Percentiles rank a stretch among this genome's conserved stretches.
These are phyloP conservation scores for Ambispora gerdemannii DNA, from an alignment of 192 early-diverging fungal genomes.

Conservation along the genomic window DNA sequence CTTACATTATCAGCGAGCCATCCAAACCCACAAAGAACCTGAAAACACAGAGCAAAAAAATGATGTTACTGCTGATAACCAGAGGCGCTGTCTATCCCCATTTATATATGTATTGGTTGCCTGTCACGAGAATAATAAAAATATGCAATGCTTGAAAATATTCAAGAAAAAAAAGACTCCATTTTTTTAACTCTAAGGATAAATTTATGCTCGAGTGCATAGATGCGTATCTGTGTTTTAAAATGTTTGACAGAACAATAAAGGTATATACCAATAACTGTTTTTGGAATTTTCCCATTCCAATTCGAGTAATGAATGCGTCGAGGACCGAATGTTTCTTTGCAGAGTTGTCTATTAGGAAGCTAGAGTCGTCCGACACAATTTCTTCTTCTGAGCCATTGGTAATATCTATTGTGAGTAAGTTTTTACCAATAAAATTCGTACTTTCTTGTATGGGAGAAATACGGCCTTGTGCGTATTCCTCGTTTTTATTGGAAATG, in stretches of 20 bases:
- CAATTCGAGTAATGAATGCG: constrained; percentile 62
- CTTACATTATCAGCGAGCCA: constrained; percentile 89
- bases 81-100: not conserved
- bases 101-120: not conserved
- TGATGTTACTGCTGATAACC: not conserved
- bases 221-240: no score
- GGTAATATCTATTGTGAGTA: no score
- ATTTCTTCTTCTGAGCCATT: not conserved
- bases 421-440: no score
- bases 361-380: not conserved
- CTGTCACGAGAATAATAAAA: not conserved
- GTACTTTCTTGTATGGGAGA: no score
- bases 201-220: no score
- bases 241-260: no score
- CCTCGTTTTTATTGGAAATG: no score
- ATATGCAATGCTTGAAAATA: not conserved
- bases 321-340: constrained; percentile 40
- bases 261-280: constrained; percentile 42
- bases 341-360: not conserved
- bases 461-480: no score
- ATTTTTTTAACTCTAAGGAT: not conserved
- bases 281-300: constrained; percentile 71
- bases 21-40: constrained; percentile 74
- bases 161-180: not conserved
- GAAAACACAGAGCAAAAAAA: not conserved